Conservation (phyloP, 176 grass and related monocot genomes). For the Eleusine indica region DNA sequence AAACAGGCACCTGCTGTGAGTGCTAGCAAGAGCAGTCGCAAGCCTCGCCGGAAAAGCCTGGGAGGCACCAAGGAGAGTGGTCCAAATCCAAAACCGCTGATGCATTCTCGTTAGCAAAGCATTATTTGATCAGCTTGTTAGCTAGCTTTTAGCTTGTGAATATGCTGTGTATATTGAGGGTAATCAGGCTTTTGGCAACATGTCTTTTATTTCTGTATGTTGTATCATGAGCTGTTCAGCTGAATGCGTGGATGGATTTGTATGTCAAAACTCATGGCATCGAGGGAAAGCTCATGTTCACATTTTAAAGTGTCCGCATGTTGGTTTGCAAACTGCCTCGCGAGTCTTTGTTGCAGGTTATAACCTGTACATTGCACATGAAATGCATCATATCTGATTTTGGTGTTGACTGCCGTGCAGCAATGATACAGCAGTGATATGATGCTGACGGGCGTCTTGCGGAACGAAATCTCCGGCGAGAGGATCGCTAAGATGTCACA, state of each 20-base stretch:
- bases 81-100: conserved; percentile 21
- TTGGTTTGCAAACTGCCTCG: background rate
- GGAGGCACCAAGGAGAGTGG: conserved; percentile 35
- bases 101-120: conserved; percentile 26
- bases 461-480: conserved; percentile 22
- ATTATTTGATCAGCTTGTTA: conserved; percentile 7
- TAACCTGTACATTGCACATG: background rate
- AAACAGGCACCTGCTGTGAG: conserved; percentile 19
- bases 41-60: conserved; percentile 43
- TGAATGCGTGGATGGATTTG: conserved; percentile 19
- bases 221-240: conserved; percentile 13
- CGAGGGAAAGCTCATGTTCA: background rate
- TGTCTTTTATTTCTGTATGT: background rate
- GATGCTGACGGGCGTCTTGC: background rate
- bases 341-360: background rate
- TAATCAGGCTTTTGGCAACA: conserved; percentile 29
- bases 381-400: background rate
- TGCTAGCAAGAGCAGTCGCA: conserved; percentile 27
- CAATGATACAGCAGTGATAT: background rate
- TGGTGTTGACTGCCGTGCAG: background rate
- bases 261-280: conserved; percentile 42
- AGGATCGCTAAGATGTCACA: conserved; percentile 2
- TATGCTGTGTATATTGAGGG: conserved; percentile 43
- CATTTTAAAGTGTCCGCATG: background rate
- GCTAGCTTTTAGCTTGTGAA: conserved; percentile 51